phyloP scores from a whole-genome alignment of 116 monocot genomes.

The Cymodocea nodosa region DNA sequence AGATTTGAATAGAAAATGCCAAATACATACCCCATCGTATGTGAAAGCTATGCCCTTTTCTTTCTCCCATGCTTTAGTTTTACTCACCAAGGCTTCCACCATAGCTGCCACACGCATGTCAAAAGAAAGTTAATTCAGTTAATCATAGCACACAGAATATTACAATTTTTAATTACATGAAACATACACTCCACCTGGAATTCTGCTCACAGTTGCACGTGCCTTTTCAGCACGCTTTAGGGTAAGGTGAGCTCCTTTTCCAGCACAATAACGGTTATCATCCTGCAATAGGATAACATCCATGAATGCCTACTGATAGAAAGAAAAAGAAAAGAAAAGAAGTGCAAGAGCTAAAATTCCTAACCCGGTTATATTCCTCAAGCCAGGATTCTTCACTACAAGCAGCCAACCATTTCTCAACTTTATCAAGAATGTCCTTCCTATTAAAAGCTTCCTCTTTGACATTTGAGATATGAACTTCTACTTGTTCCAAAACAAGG shows the following conservation, averaged over 20 bases:
- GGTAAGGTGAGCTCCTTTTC: conserved; percentile 78
- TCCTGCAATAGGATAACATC: conserved; percentile 33
- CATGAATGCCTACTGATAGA: background rate
- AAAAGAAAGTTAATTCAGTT: background rate
- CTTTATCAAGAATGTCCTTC: conserved; percentile 90
- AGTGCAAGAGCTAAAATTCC: background rate
- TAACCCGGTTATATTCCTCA: conserved; percentile 91
- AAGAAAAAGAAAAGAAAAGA: background rate
- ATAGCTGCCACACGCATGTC: conserved; percentile 26
- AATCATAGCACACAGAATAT: too few relatives aligned
- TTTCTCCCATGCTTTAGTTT: conserved; percentile 70
- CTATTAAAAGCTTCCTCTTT: conserved; percentile 92
- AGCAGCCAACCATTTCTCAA: conserved; percentile 90
- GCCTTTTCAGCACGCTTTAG: conserved; percentile 96
- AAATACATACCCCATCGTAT: conserved; percentile 72
- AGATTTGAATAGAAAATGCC: background rate
- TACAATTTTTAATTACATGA: background rate
- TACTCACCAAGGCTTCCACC: conserved; percentile 42
- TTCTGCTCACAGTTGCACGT: conserved; percentile 60
- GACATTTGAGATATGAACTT: conserved; percentile 51
- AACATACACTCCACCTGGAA: conserved; percentile 44
- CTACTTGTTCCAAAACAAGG: conserved; percentile 72
- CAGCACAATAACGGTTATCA: conserved; percentile 93
- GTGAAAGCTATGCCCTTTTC: conserved; percentile 60
- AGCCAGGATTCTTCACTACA: conserved; percentile 93